phyloP scores from a whole-genome alignment of 2,329 filamentous ascomycete genomes.

The Aureobasidium namibiae region DNA sequence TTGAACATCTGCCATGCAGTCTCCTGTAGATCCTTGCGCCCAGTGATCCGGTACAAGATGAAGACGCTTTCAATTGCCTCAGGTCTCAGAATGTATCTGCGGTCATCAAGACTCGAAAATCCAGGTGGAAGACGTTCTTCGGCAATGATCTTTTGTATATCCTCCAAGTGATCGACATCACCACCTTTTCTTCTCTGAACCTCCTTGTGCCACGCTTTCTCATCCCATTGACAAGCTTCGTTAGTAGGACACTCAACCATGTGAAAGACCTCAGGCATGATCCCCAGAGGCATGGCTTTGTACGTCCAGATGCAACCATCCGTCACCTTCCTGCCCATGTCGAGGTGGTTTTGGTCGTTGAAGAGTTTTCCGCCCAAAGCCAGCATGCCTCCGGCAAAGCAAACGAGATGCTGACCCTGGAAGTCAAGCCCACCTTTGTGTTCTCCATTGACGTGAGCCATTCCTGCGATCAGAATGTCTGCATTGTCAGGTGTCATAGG shows the following conservation, averaged over 20 bases:
- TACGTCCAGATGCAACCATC: constrained; percentile 59
- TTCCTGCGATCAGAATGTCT: constrained; percentile 41
- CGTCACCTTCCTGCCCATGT: constrained; percentile 48
- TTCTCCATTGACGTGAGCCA: constrained; percentile 27
- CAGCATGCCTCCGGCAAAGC: constrained; percentile 56
- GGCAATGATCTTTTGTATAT: constrained; percentile 28
- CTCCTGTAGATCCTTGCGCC: constrained; percentile 39
- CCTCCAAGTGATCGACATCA: constrained; percentile 15
- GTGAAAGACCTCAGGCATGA: constrained; percentile 54
- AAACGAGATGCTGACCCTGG: constrained; percentile 50
- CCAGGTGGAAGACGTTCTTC: constrained; percentile 34
- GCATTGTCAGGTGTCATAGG: constrained; percentile 40
- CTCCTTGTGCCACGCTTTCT: constrained; percentile 41
- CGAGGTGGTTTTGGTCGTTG: constrained; percentile 44
- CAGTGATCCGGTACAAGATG: constrained; percentile 52
- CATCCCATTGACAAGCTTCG: constrained; percentile 45
- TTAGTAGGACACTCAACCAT: constrained; percentile 41
- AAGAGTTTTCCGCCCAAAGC: constrained; percentile 52
- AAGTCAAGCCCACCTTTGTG: constrained; percentile 31
- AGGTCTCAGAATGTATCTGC: constrained; percentile 41
- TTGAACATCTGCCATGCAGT: constrained; percentile 44
- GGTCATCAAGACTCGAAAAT: constrained; percentile 36
- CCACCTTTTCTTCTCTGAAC: constrained; percentile 17
- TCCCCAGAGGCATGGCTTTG: constrained; percentile 45
- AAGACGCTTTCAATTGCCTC: constrained; percentile 57